Evolutionary conservation across 1,139 yeast species (phyloP), one percentile per base, ranked within the genome.

Genomic region (Blastobotrys ciferrii): DNA sequence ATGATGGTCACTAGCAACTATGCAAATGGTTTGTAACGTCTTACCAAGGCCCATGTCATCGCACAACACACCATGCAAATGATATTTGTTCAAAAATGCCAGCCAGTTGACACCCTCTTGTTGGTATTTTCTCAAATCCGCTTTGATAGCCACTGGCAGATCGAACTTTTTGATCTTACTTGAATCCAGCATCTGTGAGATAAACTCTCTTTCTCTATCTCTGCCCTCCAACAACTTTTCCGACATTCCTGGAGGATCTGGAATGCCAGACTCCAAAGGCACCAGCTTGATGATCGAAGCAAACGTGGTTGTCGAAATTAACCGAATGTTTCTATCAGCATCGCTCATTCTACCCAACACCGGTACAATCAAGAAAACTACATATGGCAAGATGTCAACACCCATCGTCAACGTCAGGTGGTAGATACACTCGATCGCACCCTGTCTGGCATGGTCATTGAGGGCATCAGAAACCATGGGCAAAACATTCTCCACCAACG

Each of bases 21-120:
- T 92, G 70, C 98, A 94, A 62, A 94, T 89, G 0, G 98, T 91
- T 68, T 94, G 99, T 54, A 94, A 75, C 0, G 99, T 94, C 65
- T 94, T 94, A 51, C 99, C 99, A 33, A 94, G 76, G 11, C 99
- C 99, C 99, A 94, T 94, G 80, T 94, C 99, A 68, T 94, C 99
- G 79, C 98, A 92, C 45, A 94, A 73, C 61, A 94, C 89, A 45
- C 98, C 99, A 69, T 94, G 98, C 46, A 94, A 73, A 66, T 92
- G 96, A 63, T 94, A 94, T 62, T 87, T 87, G 71, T 92, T 94
- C 62, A 94, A 76, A 64, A 94, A 94, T 13, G 96, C 96, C 49
- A 94, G 74, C 99, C 99, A 94, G 65, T 92, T 94, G 39, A 94
- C 95, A 67, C 99, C 99, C 56, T 94, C 98, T 66, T 92, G 98